Base-by-base conservation (phyloP, 352 stramenopile genomes). In the Phytophthora kernoviae region DNA sequence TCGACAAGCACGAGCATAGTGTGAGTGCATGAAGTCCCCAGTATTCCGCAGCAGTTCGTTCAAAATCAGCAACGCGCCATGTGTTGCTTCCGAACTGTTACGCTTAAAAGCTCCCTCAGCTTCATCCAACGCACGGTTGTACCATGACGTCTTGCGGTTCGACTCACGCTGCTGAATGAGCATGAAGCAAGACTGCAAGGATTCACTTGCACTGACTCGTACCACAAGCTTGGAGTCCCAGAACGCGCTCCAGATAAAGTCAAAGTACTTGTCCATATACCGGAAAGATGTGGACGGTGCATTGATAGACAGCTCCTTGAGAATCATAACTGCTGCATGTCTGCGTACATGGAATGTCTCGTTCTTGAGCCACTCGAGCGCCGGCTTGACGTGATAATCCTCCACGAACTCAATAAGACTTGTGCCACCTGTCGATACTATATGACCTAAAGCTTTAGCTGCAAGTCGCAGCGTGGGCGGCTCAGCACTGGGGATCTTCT, bases 221-320 rank as follows among this genome's bases (percentile, higher is more conserved):
- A 93, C 86, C 9, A 87, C 79, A 18, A 93, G 54, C 52, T 87
- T 91, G 8, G 76, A 64, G 73, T 96, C 87, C 81, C 87, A 92
- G 70, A 96, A 94, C 9, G 83, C 87, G 65, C 85, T 94, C 87
- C 87, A 96, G 60, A 94, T 94, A 41, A 91, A 87, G 67, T 96
- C 87, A 60, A 96, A 96, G 73, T 93, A 96, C 58, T 82, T 87
- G 60, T 96, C 87, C 79, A 96, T 91, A 74, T 96, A 90, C 24
- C 87, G 70, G 54, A 93, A 96, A 15, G 84, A 80, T 40, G 85
- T 96, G 8, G 87, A 93, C 24, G 87, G 87, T 43, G 87, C 84
- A 47, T 96, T 96, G 55, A 88, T 89, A 9, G 85, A 86, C 32
- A 96, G 70, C 46, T 96, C 87, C 56, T 93, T 93, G 26, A 96